Conservation (phyloP, 805 yeast species). For the Spathaspora boniae region DNA sequence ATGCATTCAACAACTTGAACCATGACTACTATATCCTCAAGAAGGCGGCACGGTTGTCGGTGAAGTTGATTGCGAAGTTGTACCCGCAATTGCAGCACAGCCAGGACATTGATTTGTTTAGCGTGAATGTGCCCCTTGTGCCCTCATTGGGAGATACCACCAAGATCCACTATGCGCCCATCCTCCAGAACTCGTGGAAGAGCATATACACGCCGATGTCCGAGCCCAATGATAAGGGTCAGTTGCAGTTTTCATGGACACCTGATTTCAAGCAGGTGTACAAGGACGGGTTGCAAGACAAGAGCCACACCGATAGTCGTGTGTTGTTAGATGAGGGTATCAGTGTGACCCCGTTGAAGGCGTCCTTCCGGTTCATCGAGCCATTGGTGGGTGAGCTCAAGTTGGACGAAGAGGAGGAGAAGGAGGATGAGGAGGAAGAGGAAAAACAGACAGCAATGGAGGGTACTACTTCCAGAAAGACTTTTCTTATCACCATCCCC, state of each 20-base stretch:
- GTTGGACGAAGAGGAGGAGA: conserved; percentile 23
- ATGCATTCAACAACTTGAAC: conserved; percentile 62
- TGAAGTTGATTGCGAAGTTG: conserved; percentile 59
- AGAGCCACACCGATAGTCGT: conserved; percentile 63
- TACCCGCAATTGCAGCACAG: conserved; percentile 36
- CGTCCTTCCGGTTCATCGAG: conserved; percentile 57
- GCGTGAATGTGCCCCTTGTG: conserved; percentile 81
- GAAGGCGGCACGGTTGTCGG: conserved; percentile 67
- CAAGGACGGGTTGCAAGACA: conserved; percentile 39
- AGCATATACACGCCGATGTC: conserved; percentile 47
- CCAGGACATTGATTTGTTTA: conserved; percentile 61
- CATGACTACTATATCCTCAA: conserved; percentile 49
- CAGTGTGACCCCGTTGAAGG: conserved; percentile 56
- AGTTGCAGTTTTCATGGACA: conserved; percentile 66
- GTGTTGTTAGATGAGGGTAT: conserved; percentile 62
- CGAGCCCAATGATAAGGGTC: conserved; percentile 21
- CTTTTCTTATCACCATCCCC: conserved; percentile 38
- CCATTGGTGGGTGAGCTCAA: conserved; percentile 56
- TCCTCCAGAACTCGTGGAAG: conserved; percentile 77
- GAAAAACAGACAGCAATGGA: too few relatives aligned
- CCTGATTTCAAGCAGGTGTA: conserved; percentile 77
- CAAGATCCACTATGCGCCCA: conserved; percentile 69
- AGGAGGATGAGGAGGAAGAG: too few relatives aligned
- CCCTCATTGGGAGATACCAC: conserved; percentile 52
- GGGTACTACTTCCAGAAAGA: not conserved